phyloP scores from a whole-genome alignment of 2,329 filamentous ascomycete genomes.

The Curvularia sp. region DNA sequence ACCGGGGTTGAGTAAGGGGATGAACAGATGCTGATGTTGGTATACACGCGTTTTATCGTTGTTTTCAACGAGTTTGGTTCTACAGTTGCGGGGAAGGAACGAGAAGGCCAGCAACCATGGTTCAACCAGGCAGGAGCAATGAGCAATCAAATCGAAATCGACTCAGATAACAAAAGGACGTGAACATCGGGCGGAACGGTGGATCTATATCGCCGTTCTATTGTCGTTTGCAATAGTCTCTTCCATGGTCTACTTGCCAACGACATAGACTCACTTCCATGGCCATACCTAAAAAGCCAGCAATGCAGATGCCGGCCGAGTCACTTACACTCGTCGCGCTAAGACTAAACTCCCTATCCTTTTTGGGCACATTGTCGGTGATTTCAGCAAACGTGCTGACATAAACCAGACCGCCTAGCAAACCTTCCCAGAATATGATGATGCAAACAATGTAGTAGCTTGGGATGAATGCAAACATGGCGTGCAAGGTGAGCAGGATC shows the following conservation, averaged over 20 bases:
- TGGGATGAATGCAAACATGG: slow-evolving; percentile 61
- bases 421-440: slow-evolving; percentile 91
- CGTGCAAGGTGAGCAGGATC: slow-evolving; percentile 73
- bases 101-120: background rate
- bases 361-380: slow-evolving; percentile 76
- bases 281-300: slow-evolving; percentile 81
- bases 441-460: slow-evolving; percentile 75
- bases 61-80: no score
- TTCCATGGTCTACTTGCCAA: slow-evolving; percentile 82
- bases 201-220: slow-evolving; percentile 12
- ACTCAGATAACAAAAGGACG: background rate
- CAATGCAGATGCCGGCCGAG: slow-evolving; percentile 86
- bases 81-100: background rate
- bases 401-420: slow-evolving; percentile 90
- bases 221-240: slow-evolving; percentile 61
- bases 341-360: slow-evolving; percentile 89
- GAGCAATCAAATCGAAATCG: background rate
- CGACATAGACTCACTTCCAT: slow-evolving; percentile 83
- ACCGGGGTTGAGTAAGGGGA: no score
- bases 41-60: no score
- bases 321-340: slow-evolving; percentile 92
- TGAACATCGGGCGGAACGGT: background rate
- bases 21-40: no score
- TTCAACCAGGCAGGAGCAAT: background rate
- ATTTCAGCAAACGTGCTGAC: slow-evolving; percentile 92